These are phyloP conservation scores for Pythium insidiosum DNA, from an alignment of 352 stramenopile genomes.

Conservation along the genomic window DNA sequence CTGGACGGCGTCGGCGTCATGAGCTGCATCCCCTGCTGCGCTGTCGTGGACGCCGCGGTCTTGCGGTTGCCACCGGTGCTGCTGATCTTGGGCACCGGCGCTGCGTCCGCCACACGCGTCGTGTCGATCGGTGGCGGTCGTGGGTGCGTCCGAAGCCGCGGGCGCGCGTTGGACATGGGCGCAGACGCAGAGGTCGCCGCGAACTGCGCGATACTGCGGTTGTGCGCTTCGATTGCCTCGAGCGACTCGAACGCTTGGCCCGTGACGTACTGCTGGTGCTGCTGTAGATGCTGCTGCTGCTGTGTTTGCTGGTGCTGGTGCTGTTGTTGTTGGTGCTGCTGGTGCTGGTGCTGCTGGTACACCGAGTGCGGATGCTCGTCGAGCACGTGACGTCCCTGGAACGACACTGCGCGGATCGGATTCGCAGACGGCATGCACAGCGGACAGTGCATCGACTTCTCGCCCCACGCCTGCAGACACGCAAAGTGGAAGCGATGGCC, in stretches of 20 bases:
- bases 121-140: conserved; percentile 17
- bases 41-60: not conserved
- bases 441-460: conserved; percentile 23
- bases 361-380: too few relatives aligned
- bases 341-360: conserved; percentile 6
- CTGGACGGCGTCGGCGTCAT: conserved; percentile 12
- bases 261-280: conserved; percentile 13
- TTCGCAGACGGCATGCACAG: conserved; percentile 10
- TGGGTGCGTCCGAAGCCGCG: conserved; percentile 8
- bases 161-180: not conserved
- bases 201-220: too few relatives aligned
- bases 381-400: conserved; percentile 16
- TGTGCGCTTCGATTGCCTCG: too few relatives aligned
- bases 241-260: too few relatives aligned
- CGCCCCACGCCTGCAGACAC: conserved; percentile 63
- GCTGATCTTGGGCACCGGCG: conserved; percentile 12
- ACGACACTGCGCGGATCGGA: conserved; percentile 12
- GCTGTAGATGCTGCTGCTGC: conserved; percentile 14
- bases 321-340: conserved; percentile 4
- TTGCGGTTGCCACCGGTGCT: too few relatives aligned
- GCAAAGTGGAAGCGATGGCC: conserved; percentile 63
- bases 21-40: too few relatives aligned
- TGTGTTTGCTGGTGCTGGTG: not conserved
- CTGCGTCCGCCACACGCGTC: conserved; percentile 7
- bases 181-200: not conserved